A percentile compares a stretch with the other conserved stretches of the same genome.
These are phyloP conservation scores for Sonneratia alba DNA, from an alignment of 345 rosid genomes.

Conservation along the genomic window DNA sequence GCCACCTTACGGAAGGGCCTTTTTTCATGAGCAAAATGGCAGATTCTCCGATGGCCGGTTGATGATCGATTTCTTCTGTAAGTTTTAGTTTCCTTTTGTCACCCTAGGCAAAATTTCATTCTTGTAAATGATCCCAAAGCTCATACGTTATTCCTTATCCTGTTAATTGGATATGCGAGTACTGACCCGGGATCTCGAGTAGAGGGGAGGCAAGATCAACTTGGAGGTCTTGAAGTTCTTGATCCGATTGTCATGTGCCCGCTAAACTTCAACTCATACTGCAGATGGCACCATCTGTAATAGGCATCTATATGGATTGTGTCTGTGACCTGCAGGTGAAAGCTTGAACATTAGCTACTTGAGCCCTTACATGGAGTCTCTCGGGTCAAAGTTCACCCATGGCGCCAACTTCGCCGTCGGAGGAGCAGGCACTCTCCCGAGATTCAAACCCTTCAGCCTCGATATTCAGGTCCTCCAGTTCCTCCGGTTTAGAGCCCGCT, in stretches of 20 bases:
- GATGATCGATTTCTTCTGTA: constrained; percentile 49
- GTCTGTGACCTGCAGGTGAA: constrained; percentile 22
- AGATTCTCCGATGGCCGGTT: constrained; percentile 38
- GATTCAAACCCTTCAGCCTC: constrained; percentile 23
- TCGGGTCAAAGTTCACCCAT: constrained; percentile 23
- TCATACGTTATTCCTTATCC: no score
- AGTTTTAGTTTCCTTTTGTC: constrained; percentile 9
- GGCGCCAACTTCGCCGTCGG: constrained; percentile 31
- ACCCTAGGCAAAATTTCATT: no score
- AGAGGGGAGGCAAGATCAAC: no score
- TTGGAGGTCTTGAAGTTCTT: no score
- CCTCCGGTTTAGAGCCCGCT: constrained; percentile 27
- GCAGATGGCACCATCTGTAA: background rate
- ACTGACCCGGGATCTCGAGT: no score
- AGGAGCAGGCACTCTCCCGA: constrained; percentile 27
- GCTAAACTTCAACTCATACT: no score
- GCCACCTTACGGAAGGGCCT: constrained; percentile 3
- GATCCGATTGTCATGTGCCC: no score
- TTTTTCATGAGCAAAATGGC: constrained; percentile 11
- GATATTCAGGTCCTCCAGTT: constrained; percentile 34
- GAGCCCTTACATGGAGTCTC: constrained; percentile 29
- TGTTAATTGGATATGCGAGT: no score
- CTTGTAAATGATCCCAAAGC: no score
- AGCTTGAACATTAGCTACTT: constrained; percentile 21
- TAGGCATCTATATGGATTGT: background rate